Evolutionary conservation across 2,329 filamentous ascomycete genomes (phyloP).

Genomic region (Aspergillus caelatus): DNA sequence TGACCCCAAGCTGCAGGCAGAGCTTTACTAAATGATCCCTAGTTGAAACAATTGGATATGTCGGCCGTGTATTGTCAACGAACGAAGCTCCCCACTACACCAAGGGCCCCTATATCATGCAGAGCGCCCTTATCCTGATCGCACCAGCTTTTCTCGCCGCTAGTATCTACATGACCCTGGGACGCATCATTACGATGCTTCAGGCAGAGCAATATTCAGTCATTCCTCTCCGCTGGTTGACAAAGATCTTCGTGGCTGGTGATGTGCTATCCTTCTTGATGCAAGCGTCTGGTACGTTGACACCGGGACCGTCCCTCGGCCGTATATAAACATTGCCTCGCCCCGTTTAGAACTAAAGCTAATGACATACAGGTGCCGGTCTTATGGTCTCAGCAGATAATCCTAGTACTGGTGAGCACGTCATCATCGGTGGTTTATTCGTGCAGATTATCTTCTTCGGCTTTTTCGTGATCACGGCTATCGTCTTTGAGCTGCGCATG

Average conservation of each 20-base stretch:
- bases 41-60: constrained; percentile 59
- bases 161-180: constrained; percentile 34
- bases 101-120: constrained; percentile 31
- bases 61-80: constrained; percentile 51
- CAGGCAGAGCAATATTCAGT: constrained; percentile 27
- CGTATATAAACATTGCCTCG: too few species aligned
- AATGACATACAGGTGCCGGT: constrained; percentile 25
- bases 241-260: constrained; percentile 34
- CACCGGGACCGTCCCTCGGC: neutral
- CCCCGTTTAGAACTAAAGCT: neutral
- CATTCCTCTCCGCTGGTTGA: constrained; percentile 27
- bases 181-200: constrained; percentile 31
- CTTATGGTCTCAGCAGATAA: constrained; percentile 26
- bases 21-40: neutral
- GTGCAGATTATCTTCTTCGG: constrained; percentile 37
- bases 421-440: constrained; percentile 35
- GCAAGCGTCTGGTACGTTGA: constrained; percentile 30
- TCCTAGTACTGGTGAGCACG: constrained; percentile 25
- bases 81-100: constrained; percentile 33
- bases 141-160: constrained; percentile 34
- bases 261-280: constrained; percentile 38
- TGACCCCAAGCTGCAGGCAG: neutral
- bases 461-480: constrained; percentile 30
- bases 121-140: constrained; percentile 31
- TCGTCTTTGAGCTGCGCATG: constrained; percentile 33